Evolutionary conservation across 1,284 basidiomycete species (phyloP), one percentile per base, ranked within the genome.

Genomic region (Irpex sp.): DNA sequence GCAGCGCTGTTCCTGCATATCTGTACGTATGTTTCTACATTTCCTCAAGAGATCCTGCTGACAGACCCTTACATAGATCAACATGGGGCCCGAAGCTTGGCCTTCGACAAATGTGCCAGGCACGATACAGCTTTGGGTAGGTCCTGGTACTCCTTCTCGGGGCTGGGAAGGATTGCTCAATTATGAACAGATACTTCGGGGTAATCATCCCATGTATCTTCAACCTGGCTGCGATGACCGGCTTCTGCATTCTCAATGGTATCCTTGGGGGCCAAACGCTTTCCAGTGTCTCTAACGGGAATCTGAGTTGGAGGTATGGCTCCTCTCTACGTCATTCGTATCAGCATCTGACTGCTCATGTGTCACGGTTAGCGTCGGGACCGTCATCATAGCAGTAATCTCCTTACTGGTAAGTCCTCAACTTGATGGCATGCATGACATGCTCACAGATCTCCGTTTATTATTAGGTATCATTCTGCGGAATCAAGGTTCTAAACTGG

Each of bases 21-120:
- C 71, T 89, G 84, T 87, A 68, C 69, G 85, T 74, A 9, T 47
- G 5, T 26, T 60, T 4, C 65, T 58, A 0, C 54, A 61, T 52
- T 48, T 61, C 60, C 15, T 31, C 40, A 62, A 21, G 62, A 62
- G 48, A 57, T 48, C 52, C 34, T 3, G 52, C 9, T 62, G 5
- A n/a, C 55, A 34, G 56, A 17, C 4, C 62, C 57, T 38, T 40
- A 58, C 26, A 9, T 54, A 93, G 91, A 59, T 82, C 88, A 11
- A 93, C 89, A 48, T 94, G 92, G 85, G 94, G 94, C n/a, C 90
- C 93, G 0, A 89, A 87, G 73, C 79, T 91, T 0, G 94, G 94
- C 7, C 84, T 96, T 78, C 83, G 94, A n/a, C 93, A 95, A 70
- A 94, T 96, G 91, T 86, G 93, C 19, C 85, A 88, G 64, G 87